These are phyloP conservation scores for Coccomyxa sp. DNA, from an alignment of 139 green algal species.

Conservation along the genomic window DNA sequence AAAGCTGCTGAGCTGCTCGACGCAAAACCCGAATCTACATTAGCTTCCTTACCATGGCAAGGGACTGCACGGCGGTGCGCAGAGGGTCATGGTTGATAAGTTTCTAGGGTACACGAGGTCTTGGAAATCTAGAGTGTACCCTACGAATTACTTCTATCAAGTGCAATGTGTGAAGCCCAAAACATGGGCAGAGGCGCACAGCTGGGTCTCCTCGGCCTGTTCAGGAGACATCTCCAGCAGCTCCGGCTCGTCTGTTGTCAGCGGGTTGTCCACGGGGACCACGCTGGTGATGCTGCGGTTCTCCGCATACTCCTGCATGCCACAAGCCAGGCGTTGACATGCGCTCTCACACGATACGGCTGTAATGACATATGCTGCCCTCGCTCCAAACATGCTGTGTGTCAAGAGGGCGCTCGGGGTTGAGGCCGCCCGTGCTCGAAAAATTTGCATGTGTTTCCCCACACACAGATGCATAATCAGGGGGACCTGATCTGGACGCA, in stretches of 20 bases:
- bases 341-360: too few species aligned
- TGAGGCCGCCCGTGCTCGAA: too few species aligned
- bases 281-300: constrained; percentile 15
- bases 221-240: constrained; percentile 16
- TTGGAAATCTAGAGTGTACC: neutral
- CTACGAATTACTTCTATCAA: neutral
- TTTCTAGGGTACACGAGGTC: neutral
- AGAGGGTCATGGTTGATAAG: neutral
- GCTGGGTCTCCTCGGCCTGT: constrained; percentile 15
- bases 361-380: too few species aligned
- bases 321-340: too few species aligned
- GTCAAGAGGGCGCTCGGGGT: too few species aligned
- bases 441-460: too few species aligned
- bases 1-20: too few species aligned
- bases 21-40: too few species aligned
- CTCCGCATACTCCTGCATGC: constrained; percentile 8
- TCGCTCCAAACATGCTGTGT: too few species aligned
- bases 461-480: too few species aligned
- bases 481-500: too few species aligned
- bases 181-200: constrained; percentile 1
- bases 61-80: neutral
- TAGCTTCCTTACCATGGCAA: too few species aligned
- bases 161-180: neutral
- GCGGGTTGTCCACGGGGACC: constrained; percentile 8
- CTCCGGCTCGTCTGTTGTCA: constrained; percentile 11